Conservation (phyloP, 2,329 filamentous ascomycete species). For the Hyphodiscus sp. region DNA sequence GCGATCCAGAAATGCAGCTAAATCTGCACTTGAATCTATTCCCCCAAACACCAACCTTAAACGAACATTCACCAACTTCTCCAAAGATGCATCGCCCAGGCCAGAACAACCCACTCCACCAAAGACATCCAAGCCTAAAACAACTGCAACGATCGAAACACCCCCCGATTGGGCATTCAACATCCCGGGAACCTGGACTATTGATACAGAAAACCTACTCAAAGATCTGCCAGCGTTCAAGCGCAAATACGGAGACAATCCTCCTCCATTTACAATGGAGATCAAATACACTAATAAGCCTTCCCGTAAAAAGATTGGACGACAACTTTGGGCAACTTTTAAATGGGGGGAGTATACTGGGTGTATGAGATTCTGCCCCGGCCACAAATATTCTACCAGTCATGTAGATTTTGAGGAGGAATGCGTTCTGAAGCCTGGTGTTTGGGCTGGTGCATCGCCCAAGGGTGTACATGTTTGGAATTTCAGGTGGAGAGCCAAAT, state of each 20-base stretch:
- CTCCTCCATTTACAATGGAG: slow-evolving; percentile 2
- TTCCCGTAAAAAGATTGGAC: slow-evolving; percentile 1
- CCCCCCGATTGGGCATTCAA: slow-evolving; percentile 1
- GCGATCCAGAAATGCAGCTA: no score
- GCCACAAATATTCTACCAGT: not conserved
- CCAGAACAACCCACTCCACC: no score
- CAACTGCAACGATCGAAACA: slow-evolving; percentile 36
- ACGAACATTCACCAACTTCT: no score
- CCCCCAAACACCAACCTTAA: no score
- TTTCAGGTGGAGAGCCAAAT: slow-evolving; percentile 3
- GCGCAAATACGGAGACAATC: not conserved
- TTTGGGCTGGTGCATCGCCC: slow-evolving; percentile 1
- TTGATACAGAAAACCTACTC: not conserved
- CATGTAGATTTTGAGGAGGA: not conserved
- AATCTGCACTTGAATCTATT: no score
- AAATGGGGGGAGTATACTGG: slow-evolving; percentile 1
- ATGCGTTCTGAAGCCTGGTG: slow-evolving; percentile 1
- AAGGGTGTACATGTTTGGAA: slow-evolving; percentile 2
- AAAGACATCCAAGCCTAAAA: no score
- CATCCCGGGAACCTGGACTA: slow-evolving; percentile 1
- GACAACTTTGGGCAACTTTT: slow-evolving; percentile 2
- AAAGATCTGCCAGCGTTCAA: not conserved
- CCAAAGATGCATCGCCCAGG: no score
- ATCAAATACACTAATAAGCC: slow-evolving; percentile 3
- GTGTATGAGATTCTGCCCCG: slow-evolving; percentile 3